Evolutionary conservation across 257 asterid species (phyloP), one percentile per base, ranked within the genome.

Genomic region (Fraxinus cuspidata): DNA sequence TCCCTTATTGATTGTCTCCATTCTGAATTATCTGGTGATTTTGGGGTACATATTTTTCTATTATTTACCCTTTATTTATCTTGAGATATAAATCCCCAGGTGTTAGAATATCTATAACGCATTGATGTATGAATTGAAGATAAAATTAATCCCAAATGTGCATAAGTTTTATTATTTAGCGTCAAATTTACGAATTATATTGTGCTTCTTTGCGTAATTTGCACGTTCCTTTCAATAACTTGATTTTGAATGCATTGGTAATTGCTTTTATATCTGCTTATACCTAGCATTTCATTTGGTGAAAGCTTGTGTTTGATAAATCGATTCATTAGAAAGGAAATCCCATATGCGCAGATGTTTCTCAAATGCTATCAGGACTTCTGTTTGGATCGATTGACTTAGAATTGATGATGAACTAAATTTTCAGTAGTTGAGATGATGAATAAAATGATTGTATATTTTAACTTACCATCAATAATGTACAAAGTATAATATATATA

Each of bases 21-120:
- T 66, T 74, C 87, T 73, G 95, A 93, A 79, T 78, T 93, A 71
- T 92, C 97, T 67, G 96, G 96, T 81, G 96, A 92, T 83, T 93
- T 93, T 80, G 66, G 84, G 96, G 97, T 91, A 88, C 27, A 1
- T 40, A 56, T 35, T 18, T 51, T 67, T 49, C 38, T 78, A 28
- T 78, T 31, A 12, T 29, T 15, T 56, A 70, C 12, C 53, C 2
- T 15, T 9, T 53, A 18, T 67, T 27, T 49, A 18, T 15, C 16
- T 66, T 25, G n/a, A 23, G 42, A 19, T 67, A 27, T 16, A 58
- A 37, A 25, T 11, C 28, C 15, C 19, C 27, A 76, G 16, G 47
- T 2, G 4, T 40, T 40, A 40, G 15, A 40, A 40, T 38, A 38
- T 18, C 31, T 28, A 29, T n/a, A 51, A 51, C 3, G 6, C 7